Evolutionary conservation across 116 monocot genomes (phyloP).

Genomic region (Phalaenopsis hybrid): DNA sequence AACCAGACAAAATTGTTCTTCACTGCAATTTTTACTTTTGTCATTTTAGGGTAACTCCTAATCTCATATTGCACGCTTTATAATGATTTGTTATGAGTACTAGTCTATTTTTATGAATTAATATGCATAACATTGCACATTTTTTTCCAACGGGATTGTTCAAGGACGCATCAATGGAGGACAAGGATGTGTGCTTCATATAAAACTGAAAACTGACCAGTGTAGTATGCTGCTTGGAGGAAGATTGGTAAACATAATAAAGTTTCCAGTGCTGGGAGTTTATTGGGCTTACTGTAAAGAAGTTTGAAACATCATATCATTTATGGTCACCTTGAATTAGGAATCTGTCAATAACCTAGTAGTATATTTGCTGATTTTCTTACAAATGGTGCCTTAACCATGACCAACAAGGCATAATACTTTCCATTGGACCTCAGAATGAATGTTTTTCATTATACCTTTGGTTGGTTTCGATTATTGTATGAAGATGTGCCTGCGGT

Average conservation of each 20-base stretch:
- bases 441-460: neutral
- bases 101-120: neutral
- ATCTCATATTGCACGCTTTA: neutral
- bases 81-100: constrained; percentile 2
- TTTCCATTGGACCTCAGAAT: neutral
- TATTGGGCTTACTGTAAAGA: neutral
- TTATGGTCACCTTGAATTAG: neutral
- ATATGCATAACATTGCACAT: neutral
- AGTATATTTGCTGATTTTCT: constrained; percentile 1
- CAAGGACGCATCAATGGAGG: too few relatives aligned
- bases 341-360: neutral
- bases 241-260: neutral
- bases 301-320: neutral
- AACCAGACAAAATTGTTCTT: constrained; percentile 95
- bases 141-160: too few relatives aligned
- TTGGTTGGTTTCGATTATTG: neutral
- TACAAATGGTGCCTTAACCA: neutral
- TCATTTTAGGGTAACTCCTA: constrained; percentile 73
- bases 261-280: neutral
- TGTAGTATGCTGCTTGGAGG: neutral
- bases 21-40: constrained; percentile 74
- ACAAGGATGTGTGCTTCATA: too few relatives aligned
- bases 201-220: too few relatives aligned
- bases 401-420: neutral
- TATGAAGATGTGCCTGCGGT: neutral